phyloP scores from a whole-genome alignment of 352 stramenopile species.

The Globisporangium solare region DNA sequence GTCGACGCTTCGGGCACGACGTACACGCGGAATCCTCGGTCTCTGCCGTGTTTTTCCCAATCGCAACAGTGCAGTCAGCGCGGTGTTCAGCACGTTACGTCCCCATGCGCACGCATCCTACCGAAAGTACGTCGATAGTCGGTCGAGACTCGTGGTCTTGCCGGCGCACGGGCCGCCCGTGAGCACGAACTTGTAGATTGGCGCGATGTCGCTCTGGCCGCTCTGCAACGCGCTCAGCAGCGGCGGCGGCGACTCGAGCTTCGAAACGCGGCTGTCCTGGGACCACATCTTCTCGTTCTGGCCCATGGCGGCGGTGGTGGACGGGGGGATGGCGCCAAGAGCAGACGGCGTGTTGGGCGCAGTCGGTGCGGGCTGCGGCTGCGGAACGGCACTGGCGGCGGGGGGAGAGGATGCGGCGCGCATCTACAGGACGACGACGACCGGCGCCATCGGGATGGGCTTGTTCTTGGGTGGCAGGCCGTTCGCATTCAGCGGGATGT shows the following conservation, averaged over 20 bases:
- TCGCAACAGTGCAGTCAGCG: not conserved
- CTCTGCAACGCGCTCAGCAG: constrained; percentile 65
- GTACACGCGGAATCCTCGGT: constrained; percentile 94
- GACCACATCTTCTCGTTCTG: constrained; percentile 48
- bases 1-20: constrained; percentile 94
- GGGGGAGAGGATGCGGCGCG: not conserved
- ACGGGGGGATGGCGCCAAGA: not conserved
- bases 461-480: not conserved
- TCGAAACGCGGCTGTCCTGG: constrained; percentile 36
- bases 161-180: constrained; percentile 93
- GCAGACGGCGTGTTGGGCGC: not conserved
- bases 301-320: constrained; percentile 16
- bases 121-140: constrained; percentile 87
- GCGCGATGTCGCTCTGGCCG: constrained; percentile 60
- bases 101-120: constrained; percentile 3
- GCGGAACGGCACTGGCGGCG: not conserved
- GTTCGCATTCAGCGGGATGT: not conserved
- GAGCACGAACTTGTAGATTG: constrained; percentile 92
- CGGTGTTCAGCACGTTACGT: not conserved
- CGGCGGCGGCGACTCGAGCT: constrained; percentile 35
- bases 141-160: constrained; percentile 94
- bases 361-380: not conserved
- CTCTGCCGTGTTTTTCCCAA: constrained; percentile 22
- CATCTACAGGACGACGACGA: not conserved
- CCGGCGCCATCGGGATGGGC: not conserved